Conservation (phyloP, 179 eudicot genomes). For the Beta corolliflora region DNA sequence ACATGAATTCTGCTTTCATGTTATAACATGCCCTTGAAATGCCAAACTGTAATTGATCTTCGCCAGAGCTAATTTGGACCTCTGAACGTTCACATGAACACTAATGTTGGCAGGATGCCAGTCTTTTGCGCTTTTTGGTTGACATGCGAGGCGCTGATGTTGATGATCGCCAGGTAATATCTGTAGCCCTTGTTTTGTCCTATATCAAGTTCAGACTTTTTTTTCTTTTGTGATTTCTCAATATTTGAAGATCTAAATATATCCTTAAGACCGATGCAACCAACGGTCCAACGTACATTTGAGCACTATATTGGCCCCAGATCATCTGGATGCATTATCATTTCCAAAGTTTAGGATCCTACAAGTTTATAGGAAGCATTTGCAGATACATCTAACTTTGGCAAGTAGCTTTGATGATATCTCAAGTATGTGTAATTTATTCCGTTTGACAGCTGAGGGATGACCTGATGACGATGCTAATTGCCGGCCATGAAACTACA, state of each 20-base stretch:
- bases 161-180: constrained; percentile 91
- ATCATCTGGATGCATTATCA: neutral
- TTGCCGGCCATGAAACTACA: constrained; percentile 98
- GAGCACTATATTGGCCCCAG: neutral
- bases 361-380: neutral
- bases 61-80: constrained; percentile 10
- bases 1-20: constrained; percentile 14
- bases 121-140: constrained; percentile 90
- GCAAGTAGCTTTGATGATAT: neutral
- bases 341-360: neutral
- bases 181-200: constrained; percentile 2
- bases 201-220: neutral
- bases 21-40: neutral
- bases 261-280: neutral
- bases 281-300: neutral
- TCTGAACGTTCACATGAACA: constrained; percentile 21
- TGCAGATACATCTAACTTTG: neutral
- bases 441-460: constrained; percentile 72
- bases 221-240: neutral
- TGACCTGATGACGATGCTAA: constrained; percentile 99
- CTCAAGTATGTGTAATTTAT: constrained; percentile 11
- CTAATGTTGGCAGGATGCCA: constrained; percentile 82
- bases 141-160: constrained; percentile 98
- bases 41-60: neutral
- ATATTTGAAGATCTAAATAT: neutral